Percentiles rank a stretch among this genome's conserved stretches.
Conservation (phyloP, 2,329 filamentous ascomycete genomes). For the Exophiala dermatitidis region DNA sequence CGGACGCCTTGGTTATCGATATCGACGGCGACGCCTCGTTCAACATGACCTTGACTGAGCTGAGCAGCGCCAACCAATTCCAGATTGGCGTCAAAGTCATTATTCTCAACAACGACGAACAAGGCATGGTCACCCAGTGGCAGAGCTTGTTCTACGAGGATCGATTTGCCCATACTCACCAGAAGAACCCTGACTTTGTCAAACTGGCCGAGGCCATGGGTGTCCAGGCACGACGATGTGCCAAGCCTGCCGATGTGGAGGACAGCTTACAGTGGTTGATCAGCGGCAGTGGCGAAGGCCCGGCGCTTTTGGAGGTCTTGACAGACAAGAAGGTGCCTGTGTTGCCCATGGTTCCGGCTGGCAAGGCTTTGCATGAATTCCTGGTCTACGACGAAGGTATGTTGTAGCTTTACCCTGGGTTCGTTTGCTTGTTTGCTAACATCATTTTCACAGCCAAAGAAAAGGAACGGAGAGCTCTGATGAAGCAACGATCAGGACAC, state of each 20-base stretch:
- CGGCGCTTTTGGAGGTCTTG: conserved; percentile 75
- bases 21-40: conserved; percentile 99
- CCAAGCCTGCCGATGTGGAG: conserved; percentile 68
- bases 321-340: conserved; percentile 76
- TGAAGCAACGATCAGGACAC: conserved; percentile 39
- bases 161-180: conserved; percentile 84
- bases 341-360: conserved; percentile 92
- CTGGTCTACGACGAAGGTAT: conserved; percentile 74
- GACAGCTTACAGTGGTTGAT: conserved; percentile 83
- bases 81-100: conserved; percentile 95
- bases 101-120: conserved; percentile 92
- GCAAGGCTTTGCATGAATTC: conserved; percentile 84
- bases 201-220: conserved; percentile 90
- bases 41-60: conserved; percentile 95
- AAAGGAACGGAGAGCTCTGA: conserved; percentile 57
- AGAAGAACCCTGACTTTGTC: conserved; percentile 91
- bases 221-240: conserved; percentile 64
- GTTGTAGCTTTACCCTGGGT: conserved; percentile 28
- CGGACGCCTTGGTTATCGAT: conserved; percentile 81
- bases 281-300: conserved; percentile 64
- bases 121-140: conserved; percentile 99
- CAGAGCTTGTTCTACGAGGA: conserved; percentile 97
- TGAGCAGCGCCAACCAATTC: conserved; percentile 88
- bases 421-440: conserved; percentile 6
- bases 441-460: conserved; percentile 52